Evolutionary conservation across 2,329 filamentous ascomycete genomes (phyloP).

Genomic region (Trichoderma sp.): DNA sequence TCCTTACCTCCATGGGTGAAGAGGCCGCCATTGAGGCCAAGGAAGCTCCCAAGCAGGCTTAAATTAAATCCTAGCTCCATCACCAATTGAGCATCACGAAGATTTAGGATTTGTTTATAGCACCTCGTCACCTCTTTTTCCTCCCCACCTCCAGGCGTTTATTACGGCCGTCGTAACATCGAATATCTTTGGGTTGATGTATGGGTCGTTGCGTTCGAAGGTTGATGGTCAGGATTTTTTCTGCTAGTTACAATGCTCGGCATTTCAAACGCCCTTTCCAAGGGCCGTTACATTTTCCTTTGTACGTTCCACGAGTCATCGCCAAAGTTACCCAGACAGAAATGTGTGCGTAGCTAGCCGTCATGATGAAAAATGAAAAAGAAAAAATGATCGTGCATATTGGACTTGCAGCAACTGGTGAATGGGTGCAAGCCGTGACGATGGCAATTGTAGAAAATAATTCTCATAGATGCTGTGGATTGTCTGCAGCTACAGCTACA

Average conservation of each 20-base stretch:
- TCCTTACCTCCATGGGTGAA: slow-evolving; percentile 96
- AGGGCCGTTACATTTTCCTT: slow-evolving; percentile 34
- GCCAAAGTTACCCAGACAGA: slow-evolving; percentile 31
- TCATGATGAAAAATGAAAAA: slow-evolving; percentile 26
- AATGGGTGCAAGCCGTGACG: neutral
- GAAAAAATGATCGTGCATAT: slow-evolving; percentile 12
- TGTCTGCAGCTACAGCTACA: no score
- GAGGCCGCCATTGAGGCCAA: slow-evolving; percentile 90
- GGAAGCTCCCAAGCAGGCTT: slow-evolving; percentile 63
- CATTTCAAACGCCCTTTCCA: slow-evolving; percentile 26
- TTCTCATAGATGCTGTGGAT: neutral
- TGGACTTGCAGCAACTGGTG: neutral
- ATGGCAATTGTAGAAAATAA: neutral
- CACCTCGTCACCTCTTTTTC: slow-evolving; percentile 26
- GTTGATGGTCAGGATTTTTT: slow-evolving; percentile 45
- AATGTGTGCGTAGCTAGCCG: slow-evolving; percentile 31
- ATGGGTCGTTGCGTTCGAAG: slow-evolving; percentile 41
- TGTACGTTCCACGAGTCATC: slow-evolving; percentile 34
- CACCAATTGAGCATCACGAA: slow-evolving; percentile 23
- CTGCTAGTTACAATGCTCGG: slow-evolving; percentile 38
- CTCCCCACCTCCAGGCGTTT: slow-evolving; percentile 25
- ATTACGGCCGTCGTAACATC: slow-evolving; percentile 36
- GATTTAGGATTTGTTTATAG: slow-evolving; percentile 27
- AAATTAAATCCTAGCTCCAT: slow-evolving; percentile 10
- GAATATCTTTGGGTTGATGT: slow-evolving; percentile 37